Base-by-base conservation (phyloP, 495 filamentous ascomycete genomes). In the Chaetomium tenue region DNA sequence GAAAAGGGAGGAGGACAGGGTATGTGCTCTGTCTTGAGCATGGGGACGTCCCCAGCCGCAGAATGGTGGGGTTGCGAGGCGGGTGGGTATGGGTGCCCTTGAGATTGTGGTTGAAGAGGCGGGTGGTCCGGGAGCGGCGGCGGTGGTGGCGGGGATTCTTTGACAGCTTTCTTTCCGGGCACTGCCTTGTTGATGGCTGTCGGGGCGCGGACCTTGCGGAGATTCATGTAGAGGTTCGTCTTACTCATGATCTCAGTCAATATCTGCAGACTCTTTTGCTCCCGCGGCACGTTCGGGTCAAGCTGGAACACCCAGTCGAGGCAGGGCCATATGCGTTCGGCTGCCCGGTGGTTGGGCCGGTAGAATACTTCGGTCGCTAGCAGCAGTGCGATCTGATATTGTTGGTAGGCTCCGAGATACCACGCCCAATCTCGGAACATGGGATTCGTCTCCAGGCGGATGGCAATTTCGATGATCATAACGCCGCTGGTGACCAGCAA, bases 261-360 rank as follows among this genome's bases (percentile, higher is more conserved):
- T 15, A 82, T 72, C 18, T 70, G 63, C n/a, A 75, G 9, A 46
- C 72, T 72, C 69, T 81, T 82, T 7, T 73, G 54, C 40, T 77
- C 74, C 11, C 75, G 74, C 25, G 80, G 66, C 33, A 83, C 68
- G 54, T 79, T 76, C 0, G 75, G 67, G 13, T 85, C 81, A n/a
- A 86, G 73, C 39, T 84, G 80, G 67, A 90, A 91, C 51, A 89
- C 85, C 70, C 86, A 90, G 68, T 91, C 87, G 13, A 91, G 77
- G 63, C 85, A 88, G 7, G 76, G 73, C 89, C 89, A 91, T 54
- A 90, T 87, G 28, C 87, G 79, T 37, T 81, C 78, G 23, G 85
- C 85, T 50, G 85, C 76, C 59, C 74, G 75, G 57, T 80, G 78
- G 63, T 83, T 74, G 0, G 87, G 86, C 56, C 81, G 80, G 25